phyloP scores from a whole-genome alignment of 2,329 filamentous ascomycete species.

The Hymenoscyphus linearis region DNA sequence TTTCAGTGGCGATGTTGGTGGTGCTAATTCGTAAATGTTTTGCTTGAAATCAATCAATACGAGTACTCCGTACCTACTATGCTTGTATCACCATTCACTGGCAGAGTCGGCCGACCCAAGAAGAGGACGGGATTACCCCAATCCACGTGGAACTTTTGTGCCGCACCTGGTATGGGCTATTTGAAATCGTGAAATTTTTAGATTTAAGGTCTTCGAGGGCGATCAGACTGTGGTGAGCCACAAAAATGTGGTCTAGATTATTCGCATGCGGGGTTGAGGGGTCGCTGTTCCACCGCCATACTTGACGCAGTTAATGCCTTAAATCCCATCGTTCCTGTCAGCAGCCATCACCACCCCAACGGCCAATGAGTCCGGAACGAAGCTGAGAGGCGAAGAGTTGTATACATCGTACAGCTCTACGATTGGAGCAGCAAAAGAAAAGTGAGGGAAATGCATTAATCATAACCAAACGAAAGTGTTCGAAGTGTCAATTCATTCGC shows the following conservation, averaged over 20 bases:
- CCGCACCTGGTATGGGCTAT: not conserved
- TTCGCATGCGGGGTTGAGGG: not conserved
- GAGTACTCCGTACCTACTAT: too few relatives aligned
- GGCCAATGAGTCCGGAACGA: not conserved
- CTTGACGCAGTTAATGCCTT: conserved; percentile 3
- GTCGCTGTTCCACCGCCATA: not conserved
- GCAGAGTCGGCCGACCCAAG: too few relatives aligned
- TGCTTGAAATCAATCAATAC: too few relatives aligned
- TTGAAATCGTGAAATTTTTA: not conserved
- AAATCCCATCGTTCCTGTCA: not conserved
- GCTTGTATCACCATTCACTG: not conserved
- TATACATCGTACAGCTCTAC: not conserved
- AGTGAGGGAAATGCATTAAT: not conserved
- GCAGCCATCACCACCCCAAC: not conserved
- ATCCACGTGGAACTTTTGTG: not conserved
- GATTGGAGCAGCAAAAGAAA: not conserved
- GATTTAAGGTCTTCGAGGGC: not conserved
- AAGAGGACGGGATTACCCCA: too few relatives aligned
- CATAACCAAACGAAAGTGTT: not conserved
- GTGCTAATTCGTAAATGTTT: too few relatives aligned
- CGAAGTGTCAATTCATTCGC: too few relatives aligned
- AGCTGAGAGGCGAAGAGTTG: not conserved
- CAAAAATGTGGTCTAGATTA: not conserved
- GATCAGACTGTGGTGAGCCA: conserved; percentile 2
- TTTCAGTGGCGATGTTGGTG: too few relatives aligned